Percentiles rank a stretch among this genome's conserved stretches.
phyloP scores from a whole-genome alignment of 2,329 filamentous ascomycete genomes.

The Botrytis squamosa region DNA sequence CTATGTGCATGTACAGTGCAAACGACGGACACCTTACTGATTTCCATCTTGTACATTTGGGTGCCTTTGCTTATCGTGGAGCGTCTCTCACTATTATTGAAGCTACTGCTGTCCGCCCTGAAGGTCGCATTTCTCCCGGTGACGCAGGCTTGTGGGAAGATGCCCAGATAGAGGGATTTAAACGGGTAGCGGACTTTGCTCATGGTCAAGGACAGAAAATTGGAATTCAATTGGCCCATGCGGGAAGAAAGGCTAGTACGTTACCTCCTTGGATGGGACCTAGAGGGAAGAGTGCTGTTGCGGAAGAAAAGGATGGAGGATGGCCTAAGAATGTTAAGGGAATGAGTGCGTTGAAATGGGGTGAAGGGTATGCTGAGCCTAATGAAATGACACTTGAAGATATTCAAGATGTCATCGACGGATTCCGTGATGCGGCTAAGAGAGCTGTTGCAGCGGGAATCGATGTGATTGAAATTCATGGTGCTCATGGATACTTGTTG shows the following conservation, averaged over 20 bases:
- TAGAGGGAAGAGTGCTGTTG: slow-evolving; percentile 34
- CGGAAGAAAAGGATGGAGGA: slow-evolving; percentile 39
- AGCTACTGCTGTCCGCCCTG: slow-evolving; percentile 39
- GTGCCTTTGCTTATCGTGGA: slow-evolving; percentile 38
- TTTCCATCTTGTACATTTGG: slow-evolving; percentile 39
- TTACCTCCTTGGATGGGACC: slow-evolving; percentile 41
- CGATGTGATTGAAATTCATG: slow-evolving; percentile 63
- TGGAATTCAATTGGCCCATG: slow-evolving; percentile 68
- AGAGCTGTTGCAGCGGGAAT: slow-evolving; percentile 50
- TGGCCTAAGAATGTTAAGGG: slow-evolving; percentile 46
- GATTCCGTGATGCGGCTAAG: slow-evolving; percentile 41
- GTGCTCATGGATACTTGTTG: slow-evolving; percentile 65
- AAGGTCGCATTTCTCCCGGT: slow-evolving; percentile 39
- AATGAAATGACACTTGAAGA: slow-evolving; percentile 55
- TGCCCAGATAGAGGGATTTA: slow-evolving; percentile 41
- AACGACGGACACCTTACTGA: slow-evolving; percentile 37
- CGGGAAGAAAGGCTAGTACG: slow-evolving; percentile 49
- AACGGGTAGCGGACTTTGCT: slow-evolving; percentile 43
- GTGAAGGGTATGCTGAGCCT: slow-evolving; percentile 53
- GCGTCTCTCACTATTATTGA: slow-evolving; percentile 40
- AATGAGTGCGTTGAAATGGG: slow-evolving; percentile 58
- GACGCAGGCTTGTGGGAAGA: slow-evolving; percentile 41
- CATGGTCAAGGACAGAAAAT: slow-evolving; percentile 59
- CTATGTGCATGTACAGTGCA: slow-evolving; percentile 47
- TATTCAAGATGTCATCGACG: slow-evolving; percentile 40